Base-by-base conservation (phyloP, 371 early-diverging fungal genomes). In the Lichtheimia ramosa region DNA sequence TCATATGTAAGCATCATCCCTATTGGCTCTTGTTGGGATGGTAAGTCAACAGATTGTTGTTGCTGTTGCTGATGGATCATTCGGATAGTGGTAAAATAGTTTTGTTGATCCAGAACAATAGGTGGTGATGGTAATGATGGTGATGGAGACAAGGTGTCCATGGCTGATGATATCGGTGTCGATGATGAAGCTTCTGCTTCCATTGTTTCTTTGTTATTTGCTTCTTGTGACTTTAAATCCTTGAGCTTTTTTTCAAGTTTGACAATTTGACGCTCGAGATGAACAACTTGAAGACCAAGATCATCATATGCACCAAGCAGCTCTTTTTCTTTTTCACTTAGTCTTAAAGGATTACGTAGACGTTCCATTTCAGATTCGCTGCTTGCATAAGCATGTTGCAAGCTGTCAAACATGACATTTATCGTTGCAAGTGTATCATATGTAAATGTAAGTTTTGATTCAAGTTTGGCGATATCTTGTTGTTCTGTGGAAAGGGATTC, bases 261-360 rank as follows among this genome's bases (percentile, higher is more conserved):
- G 16, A 50, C 54, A 39, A 78, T 59, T 49, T 69, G 60, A 25
- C 68, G 73, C 61, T 78, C 73, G 18, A 78, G 63, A 56, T 78
- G 75, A 14, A 56, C 61, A 23, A 78, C 65, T 51, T 78, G 78
- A 14, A 71, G 56, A 16, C 59, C 66, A 6, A 78, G 57, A 55
- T 78, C 78, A 49, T 78, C 78, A 51, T 78, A 78, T n/a, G 75
- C 75, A 42, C 68, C 65, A 18, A 78, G 51, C 4, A 78, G 60
- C 43, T 78, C 78, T 24, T 74, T 71, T 68, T 78, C 78, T 69
- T 64, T 74, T 28, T 65, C 71, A 23, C 61, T 52, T 20, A 78
- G 61, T 8, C 73, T 60, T 8, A 73, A 68, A 43, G 43, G 61
- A 34, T 51, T 54, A 15, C 51, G 56, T 21, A 53, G 21, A 21